Evolutionary conservation across 495 filamentous ascomycete genomes (phyloP), one percentile per base, ranked within the genome.

Genomic region (Aspergillus sparsus): DNA sequence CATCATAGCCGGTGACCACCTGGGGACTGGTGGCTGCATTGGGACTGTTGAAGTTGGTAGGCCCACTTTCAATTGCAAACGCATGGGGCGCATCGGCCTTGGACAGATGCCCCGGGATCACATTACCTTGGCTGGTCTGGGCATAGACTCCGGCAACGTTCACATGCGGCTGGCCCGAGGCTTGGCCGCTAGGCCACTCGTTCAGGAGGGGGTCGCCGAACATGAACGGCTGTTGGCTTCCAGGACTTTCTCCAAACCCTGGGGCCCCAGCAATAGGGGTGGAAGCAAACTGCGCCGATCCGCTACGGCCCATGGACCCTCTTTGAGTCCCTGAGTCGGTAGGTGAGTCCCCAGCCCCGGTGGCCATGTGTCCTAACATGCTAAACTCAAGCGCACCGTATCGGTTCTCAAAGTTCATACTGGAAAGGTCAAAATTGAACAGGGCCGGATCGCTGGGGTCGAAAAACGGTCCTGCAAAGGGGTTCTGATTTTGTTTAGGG

Each of bases 321-420:
- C 77, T 71, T 47, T 80, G 76, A n/a, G 73, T 77, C 57, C 68
- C 75, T 10, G 74, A 77, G 55, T 96, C 91, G 61, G 79, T 86
- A 12, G 88, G 85, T 2, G 89, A 91, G 55, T 93, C 91, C 16
- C 85, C 89, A 3, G 89, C 90, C 2, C 90, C 91, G 15, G 87
- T 91, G 33, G 90, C 89, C 89, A 98, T 93, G 67, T 97, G 92
- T 16, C 90, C 90, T 5, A 98, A 85, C 85, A 96, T 96, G 18
- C 90, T 87, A 67, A 97, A 96, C 70, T 98, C 94, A 59, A 95
- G 73, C 34, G 91, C 92, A 58, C 91, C 93, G 65, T 97, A 98
- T 35, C 93, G 90, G 67, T 93, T 97, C 49, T 91, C 92, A 68
- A 98, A 98, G 71, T 97, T 96, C 65, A 96, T 81, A 51, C 91